Conservation (phyloP, 2,329 filamentous ascomycete genomes). For the Lachnellula subtilissima region DNA sequence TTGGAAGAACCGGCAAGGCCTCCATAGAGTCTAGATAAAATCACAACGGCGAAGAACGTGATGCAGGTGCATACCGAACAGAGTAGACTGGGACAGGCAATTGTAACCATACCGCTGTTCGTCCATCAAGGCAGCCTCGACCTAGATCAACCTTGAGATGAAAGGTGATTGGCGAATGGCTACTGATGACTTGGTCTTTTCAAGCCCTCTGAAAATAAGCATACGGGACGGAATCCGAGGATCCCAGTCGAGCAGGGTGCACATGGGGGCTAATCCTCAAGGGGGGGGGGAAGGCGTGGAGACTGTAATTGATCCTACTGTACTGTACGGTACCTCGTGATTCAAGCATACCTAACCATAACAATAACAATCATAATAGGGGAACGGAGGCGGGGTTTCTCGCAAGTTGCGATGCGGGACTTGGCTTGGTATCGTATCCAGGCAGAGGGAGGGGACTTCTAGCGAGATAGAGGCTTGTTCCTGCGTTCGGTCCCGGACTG, state of each 20-base stretch:
- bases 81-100: slow-evolving; percentile 8
- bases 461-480: neutral
- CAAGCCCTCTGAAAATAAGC: slow-evolving; percentile 2
- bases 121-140: slow-evolving; percentile 22
- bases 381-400: no score
- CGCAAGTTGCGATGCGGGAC: neutral
- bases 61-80: slow-evolving; percentile 14
- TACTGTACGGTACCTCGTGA: neutral
- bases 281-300: neutral
- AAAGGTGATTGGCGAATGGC: slow-evolving; percentile 13
- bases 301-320: neutral
- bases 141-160: slow-evolving; percentile 6
- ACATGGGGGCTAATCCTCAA: slow-evolving; percentile 10
- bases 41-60: slow-evolving; percentile 23
- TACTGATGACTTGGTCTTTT: slow-evolving; percentile 15
- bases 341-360: neutral
- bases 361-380: neutral
- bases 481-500: neutral
- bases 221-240: slow-evolving; percentile 21
- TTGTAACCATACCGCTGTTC: slow-evolving; percentile 2
- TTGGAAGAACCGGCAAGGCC: slow-evolving; percentile 22
- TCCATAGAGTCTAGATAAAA: slow-evolving; percentile 21
- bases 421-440: neutral
- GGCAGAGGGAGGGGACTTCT: neutral
- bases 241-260: slow-evolving; percentile 13